These are phyloP conservation scores for Rhodamnia rubescens DNA, from an alignment of 345 rosid genomes.

Conservation along the genomic window DNA sequence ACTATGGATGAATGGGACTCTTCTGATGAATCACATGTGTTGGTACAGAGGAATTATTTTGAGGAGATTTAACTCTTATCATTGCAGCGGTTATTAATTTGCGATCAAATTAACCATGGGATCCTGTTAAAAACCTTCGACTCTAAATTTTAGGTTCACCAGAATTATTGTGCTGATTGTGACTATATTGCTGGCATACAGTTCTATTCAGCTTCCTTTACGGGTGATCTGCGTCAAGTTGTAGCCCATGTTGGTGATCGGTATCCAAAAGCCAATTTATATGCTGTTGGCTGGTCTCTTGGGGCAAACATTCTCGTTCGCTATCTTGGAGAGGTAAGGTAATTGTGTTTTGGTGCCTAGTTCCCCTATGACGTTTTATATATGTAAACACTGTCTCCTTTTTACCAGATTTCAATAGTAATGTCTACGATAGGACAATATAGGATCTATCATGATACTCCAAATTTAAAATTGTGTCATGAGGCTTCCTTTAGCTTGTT, in stretches of 20 bases:
- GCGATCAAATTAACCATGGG: not conserved
- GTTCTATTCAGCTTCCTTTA: constrained; percentile 96
- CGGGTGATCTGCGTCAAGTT: constrained; percentile 74
- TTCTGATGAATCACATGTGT: not conserved
- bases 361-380: not conserved
- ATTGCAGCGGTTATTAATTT: not conserved
- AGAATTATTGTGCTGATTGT: not conserved
- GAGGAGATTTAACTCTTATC: not conserved
- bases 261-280: constrained; percentile 69
- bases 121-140: not conserved
- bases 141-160: not conserved
- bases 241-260: constrained; percentile 40
- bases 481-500: not conserved
- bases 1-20: not conserved
- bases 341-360: not conserved
- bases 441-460: not conserved
- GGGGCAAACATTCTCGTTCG: constrained; percentile 90
- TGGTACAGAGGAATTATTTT: not conserved
- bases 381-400: not conserved
- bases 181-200: constrained; percentile 29
- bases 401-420: not conserved
- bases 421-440: not conserved
- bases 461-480: not conserved
- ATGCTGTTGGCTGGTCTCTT: constrained; percentile 95
- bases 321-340: constrained; percentile 65